Percentiles rank a stretch among this genome's conserved stretches.
phyloP scores from a whole-genome alignment of 805 yeast species.

The Debaryomyces maramus region DNA sequence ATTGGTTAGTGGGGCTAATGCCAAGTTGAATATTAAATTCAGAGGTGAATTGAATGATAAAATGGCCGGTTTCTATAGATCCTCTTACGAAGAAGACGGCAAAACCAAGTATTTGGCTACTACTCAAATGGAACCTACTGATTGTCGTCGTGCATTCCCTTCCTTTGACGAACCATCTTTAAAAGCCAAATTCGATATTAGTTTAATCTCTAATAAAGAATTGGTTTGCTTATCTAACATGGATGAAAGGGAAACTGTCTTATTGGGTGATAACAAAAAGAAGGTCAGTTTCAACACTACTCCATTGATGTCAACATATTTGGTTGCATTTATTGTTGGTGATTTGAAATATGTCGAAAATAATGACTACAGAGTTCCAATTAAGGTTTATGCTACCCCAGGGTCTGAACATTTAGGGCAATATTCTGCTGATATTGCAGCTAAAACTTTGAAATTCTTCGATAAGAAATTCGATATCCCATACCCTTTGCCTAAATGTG shows the following conservation, averaged over 20 bases:
- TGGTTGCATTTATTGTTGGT: conserved; percentile 81
- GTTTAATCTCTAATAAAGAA: conserved; percentile 55
- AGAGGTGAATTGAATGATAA: conserved; percentile 69
- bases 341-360: conserved; percentile 74
- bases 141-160: conserved; percentile 85
- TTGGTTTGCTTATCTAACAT: conserved; percentile 68
- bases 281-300: conserved; percentile 68
- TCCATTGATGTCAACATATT: conserved; percentile 81
- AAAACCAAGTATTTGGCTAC: conserved; percentile 72
- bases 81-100: conserved; percentile 62
- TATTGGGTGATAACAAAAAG: conserved; percentile 46
- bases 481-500: conserved; percentile 79
- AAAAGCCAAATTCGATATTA: conserved; percentile 69
- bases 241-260: conserved; percentile 56
- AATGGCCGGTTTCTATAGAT: conserved; percentile 82
- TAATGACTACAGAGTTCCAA: conserved; percentile 67
- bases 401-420: conserved; percentile 71
- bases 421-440: conserved; percentile 73
- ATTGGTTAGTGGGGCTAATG: conserved; percentile 36
- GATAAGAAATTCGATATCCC: conserved; percentile 72
- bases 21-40: conserved; percentile 51
- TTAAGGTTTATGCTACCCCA: conserved; percentile 77
- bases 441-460: conserved; percentile 71
- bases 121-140: conserved; percentile 86
- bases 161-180: conserved; percentile 82